Evolutionary conservation across 345 rosid species (phyloP).

Genomic region (Syzygium oleosum): DNA sequence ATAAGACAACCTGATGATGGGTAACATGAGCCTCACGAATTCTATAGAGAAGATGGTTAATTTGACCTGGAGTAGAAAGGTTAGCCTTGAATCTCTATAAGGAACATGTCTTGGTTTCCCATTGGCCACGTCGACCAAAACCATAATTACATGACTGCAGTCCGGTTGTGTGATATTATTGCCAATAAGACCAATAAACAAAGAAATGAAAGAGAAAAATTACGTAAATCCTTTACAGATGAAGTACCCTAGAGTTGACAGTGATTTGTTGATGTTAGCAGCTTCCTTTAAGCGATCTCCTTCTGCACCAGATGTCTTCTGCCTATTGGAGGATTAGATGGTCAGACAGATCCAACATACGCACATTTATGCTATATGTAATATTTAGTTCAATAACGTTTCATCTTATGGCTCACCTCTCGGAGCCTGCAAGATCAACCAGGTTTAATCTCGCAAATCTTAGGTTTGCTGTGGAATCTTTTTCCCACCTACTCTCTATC

Average conservation of each 20-base stretch:
- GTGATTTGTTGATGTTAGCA: conserved; percentile 88
- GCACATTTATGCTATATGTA: neutral
- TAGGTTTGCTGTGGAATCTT: conserved; percentile 71
- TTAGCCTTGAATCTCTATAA: conserved; percentile 90
- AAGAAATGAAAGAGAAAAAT: neutral
- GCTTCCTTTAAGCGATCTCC: conserved; percentile 99
- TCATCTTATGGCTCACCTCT: conserved; percentile 38
- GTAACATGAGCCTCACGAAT: neutral
- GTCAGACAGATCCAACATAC: neutral
- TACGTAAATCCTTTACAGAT: neutral
- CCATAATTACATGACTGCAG: conserved; percentile 94
- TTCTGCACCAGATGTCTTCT: conserved; percentile 96
- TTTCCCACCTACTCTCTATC: conserved; percentile 95
- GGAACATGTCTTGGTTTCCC: conserved; percentile 85
- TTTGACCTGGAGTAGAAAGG: conserved; percentile 94
- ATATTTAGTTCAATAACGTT: conserved; percentile 1
- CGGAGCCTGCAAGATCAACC: conserved; percentile 95
- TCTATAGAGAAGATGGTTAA: neutral
- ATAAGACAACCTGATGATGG: conserved; percentile 8
- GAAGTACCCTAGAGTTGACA: conserved; percentile 89
- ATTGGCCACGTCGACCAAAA: conserved; percentile 81
- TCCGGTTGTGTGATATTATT: neutral
- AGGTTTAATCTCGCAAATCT: conserved; percentile 91
- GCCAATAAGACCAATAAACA: neutral
- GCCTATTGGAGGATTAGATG: conserved; percentile 36